These are phyloP conservation scores for Leishmania aethiopica DNA, from an alignment of 208 protist species.

Conservation along the genomic window DNA sequence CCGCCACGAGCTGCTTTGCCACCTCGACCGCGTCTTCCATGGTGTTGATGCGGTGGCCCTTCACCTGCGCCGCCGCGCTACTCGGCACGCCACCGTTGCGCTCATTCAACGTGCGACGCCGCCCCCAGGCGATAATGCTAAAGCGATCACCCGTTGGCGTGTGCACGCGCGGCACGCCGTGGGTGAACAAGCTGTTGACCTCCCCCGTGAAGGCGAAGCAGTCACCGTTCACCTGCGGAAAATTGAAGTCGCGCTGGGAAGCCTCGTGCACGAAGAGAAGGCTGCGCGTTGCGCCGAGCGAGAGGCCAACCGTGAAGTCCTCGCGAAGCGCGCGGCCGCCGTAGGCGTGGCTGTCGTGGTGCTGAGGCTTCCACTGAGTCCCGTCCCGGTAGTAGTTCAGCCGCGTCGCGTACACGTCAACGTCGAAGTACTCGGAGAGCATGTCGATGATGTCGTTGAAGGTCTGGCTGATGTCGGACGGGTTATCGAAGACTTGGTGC, in stretches of 20 bases:
- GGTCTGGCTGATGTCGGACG: slow-evolving; percentile 73
- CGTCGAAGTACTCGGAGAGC: slow-evolving; percentile 89
- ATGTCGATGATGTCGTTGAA: slow-evolving; percentile 90
- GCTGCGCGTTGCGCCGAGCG: slow-evolving; percentile 80
- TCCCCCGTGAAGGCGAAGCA: slow-evolving; percentile 93
- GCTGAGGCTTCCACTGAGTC: slow-evolving; percentile 93
- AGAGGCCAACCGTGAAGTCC: slow-evolving; percentile 93
- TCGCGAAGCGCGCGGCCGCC: slow-evolving; percentile 66
- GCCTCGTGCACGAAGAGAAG: slow-evolving; percentile 91
- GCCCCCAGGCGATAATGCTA: slow-evolving; percentile 92
- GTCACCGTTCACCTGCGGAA: slow-evolving; percentile 92
- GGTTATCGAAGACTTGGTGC: slow-evolving; percentile 93
- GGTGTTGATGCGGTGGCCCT: slow-evolving; percentile 38
- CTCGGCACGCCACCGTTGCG: slow-evolving; percentile 74
- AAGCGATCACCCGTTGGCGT: slow-evolving; percentile 76
- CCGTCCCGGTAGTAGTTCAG: slow-evolving; percentile 94
- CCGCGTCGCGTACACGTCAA: slow-evolving; percentile 90
- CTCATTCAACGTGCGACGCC: slow-evolving; percentile 71
- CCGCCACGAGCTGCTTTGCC: slow-evolving; percentile 67
- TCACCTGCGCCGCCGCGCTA: slow-evolving; percentile 11
- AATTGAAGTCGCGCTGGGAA: slow-evolving; percentile 85
- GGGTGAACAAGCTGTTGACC: slow-evolving; percentile 88
- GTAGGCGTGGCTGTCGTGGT: slow-evolving; percentile 94
- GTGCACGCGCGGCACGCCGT: slow-evolving; percentile 88
- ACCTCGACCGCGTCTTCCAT: slow-evolving; percentile 71